A percentile compares a stretch with the other conserved stretches of the same genome.
Conservation (phyloP, 75 land plant species). For the Cupressus sempervirens region DNA sequence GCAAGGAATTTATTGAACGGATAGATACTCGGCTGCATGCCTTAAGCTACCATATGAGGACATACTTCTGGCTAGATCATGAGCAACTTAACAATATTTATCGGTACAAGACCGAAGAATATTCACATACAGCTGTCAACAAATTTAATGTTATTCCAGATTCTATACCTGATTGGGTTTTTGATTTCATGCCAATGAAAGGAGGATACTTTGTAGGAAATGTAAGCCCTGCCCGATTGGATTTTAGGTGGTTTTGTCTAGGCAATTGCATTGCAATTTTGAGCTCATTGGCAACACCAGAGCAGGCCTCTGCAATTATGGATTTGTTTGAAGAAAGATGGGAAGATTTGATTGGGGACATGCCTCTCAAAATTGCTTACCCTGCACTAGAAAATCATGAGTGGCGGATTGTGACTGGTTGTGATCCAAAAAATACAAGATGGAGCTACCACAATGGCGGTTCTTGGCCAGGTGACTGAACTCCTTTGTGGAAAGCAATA, state of each 20-base stretch:
- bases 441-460: slow-evolving; percentile 99
- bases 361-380: slow-evolving; percentile 76
- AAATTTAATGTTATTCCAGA: slow-evolving; percentile 93
- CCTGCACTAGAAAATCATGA: slow-evolving; percentile 82
- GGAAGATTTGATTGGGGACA: slow-evolving; percentile 87
- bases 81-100: slow-evolving; percentile 81
- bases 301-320: slow-evolving; percentile 85
- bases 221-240: slow-evolving; percentile 92
- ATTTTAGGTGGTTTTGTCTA: slow-evolving; percentile 76
- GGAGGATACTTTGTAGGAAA: slow-evolving; percentile 95
- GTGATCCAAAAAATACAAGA: slow-evolving; percentile 82
- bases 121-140: slow-evolving; percentile 88
- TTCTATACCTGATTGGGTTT: slow-evolving; percentile 92
- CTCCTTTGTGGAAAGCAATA: background rate
- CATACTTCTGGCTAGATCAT: slow-evolving; percentile 89
- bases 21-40: slow-evolving; percentile 83
- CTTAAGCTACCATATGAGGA: slow-evolving; percentile 75
- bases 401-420: slow-evolving; percentile 88
- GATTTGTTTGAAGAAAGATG: slow-evolving; percentile 83
- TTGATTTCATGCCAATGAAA: slow-evolving; percentile 75
- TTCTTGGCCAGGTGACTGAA: slow-evolving; percentile 84
- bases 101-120: slow-evolving; percentile 77
- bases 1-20: slow-evolving; percentile 63
- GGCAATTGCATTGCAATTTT: slow-evolving; percentile 86
- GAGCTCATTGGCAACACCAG: slow-evolving; percentile 82